Evolutionary conservation across 2,329 filamentous ascomycete species (phyloP).

Genomic region (Salinomyces thailandicus): DNA sequence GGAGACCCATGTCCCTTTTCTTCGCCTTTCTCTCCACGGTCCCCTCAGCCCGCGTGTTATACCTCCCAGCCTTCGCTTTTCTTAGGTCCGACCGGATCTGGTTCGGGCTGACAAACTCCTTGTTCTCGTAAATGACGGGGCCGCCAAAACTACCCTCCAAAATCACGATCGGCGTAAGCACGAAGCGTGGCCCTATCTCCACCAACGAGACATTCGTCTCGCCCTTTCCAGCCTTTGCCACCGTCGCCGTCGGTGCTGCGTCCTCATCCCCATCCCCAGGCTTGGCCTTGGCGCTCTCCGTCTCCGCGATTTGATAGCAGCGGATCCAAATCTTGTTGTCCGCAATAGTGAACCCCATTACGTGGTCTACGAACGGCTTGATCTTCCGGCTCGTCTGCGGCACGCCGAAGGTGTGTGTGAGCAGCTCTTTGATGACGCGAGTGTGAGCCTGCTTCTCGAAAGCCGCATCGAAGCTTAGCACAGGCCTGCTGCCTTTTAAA

Average conservation of each 20-base stretch:
- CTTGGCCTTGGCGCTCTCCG: slow-evolving; percentile 50
- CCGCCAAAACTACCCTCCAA: slow-evolving; percentile 91
- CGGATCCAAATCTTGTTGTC: slow-evolving; percentile 95
- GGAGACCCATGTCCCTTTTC: slow-evolving; percentile 66
- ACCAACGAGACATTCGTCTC: slow-evolving; percentile 73
- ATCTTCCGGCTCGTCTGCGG: slow-evolving; percentile 77
- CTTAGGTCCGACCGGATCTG: slow-evolving; percentile 73
- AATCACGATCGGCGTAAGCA: slow-evolving; percentile 88
- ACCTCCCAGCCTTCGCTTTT: slow-evolving; percentile 62
- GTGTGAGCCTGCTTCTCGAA: slow-evolving; percentile 66
- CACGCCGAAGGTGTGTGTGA: slow-evolving; percentile 84
- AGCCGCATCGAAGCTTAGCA: slow-evolving; percentile 80
- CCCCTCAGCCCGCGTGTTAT: slow-evolving; percentile 67
- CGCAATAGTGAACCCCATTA: slow-evolving; percentile 82
- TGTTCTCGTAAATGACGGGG: slow-evolving; percentile 96
- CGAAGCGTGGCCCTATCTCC: slow-evolving; percentile 88
- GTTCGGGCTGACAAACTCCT: slow-evolving; percentile 93
- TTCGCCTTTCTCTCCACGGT: slow-evolving; percentile 61
- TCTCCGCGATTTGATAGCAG: slow-evolving; percentile 86
- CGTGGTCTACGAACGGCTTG: slow-evolving; percentile 93
- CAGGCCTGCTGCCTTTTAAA: slow-evolving; percentile 79
- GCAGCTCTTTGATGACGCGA: slow-evolving; percentile 75
- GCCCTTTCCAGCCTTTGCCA: slow-evolving; percentile 31
- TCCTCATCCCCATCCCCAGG: slow-evolving; percentile 26
- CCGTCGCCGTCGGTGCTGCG: slow-evolving; percentile 32